These are phyloP conservation scores for Diplodia scrobiculata DNA, from an alignment of 2,329 filamentous ascomycete species.

Conservation along the genomic window DNA sequence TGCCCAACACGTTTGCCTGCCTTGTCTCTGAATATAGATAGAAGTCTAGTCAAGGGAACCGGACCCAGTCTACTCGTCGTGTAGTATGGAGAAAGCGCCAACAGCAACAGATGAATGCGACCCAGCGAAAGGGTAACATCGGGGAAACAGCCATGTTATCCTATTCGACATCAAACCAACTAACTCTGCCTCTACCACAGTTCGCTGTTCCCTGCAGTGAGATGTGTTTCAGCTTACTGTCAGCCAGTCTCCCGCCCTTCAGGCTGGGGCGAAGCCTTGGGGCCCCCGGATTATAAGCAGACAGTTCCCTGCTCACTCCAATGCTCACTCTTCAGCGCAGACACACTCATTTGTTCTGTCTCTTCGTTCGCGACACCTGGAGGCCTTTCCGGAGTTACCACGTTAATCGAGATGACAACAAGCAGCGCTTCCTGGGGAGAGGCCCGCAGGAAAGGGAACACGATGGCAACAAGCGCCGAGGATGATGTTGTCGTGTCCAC, in stretches of 20 bases:
- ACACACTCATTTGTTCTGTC: background rate
- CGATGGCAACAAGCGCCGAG: background rate
- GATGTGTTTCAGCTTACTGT: conserved; percentile 6
- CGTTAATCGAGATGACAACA: conserved; percentile 1
- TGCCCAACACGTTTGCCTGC: conserved; percentile 15
- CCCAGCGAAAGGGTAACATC: background rate
- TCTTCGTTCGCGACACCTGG: background rate
- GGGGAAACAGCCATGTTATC: background rate
- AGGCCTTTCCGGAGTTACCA: background rate
- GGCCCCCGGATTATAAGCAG: conserved; percentile 4
- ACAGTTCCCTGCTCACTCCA: background rate
- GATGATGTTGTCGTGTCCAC: conserved; percentile 8
- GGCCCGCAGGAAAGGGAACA: background rate
- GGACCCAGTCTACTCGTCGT: background rate
- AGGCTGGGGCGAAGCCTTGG: background rate
- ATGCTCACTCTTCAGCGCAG: background rate
- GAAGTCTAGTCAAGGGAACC: background rate
- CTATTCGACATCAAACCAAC: background rate
- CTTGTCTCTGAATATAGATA: conserved; percentile 7
- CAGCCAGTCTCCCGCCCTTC: background rate
- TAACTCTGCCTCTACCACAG: background rate
- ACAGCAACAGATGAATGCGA: background rate
- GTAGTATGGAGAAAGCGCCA: background rate
- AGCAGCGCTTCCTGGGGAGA: background rate
- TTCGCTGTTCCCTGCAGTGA: background rate